Evolutionary conservation across 768 basidiomycete species (phyloP).

Genomic region (Botryobasidium botryosum): DNA sequence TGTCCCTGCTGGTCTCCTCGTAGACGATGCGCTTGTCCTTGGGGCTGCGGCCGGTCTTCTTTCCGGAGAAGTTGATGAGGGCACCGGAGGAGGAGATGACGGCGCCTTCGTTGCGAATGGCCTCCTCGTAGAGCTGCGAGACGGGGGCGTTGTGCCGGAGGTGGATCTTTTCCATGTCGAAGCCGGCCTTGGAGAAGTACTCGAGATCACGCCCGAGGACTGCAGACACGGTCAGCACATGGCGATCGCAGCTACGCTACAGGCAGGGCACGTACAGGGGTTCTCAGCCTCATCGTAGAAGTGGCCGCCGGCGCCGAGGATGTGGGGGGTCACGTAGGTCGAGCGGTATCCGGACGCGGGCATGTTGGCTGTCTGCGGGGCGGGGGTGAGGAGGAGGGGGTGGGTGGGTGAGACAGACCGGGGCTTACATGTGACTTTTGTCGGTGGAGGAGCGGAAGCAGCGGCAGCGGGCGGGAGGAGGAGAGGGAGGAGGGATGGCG

Average conservation of each 20-base stretch:
- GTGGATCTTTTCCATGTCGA: slow-evolving; percentile 96
- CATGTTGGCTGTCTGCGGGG: too few relatives aligned
- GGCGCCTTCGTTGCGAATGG: slow-evolving; percentile 95
- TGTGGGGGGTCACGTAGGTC: slow-evolving; percentile 77
- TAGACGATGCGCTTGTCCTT: slow-evolving; percentile 99
- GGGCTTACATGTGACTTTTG: slow-evolving; percentile 16
- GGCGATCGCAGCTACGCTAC: not conserved
- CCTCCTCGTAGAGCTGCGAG: slow-evolving; percentile 90
- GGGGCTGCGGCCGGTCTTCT: slow-evolving; percentile 94
- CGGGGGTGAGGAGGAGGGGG: too few relatives aligned
- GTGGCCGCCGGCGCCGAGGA: slow-evolving; percentile 72
- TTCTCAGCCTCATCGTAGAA: slow-evolving; percentile 32
- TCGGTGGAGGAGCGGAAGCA: slow-evolving; percentile 12
- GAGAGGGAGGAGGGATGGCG: slow-evolving; percentile 8
- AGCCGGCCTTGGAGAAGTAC: slow-evolving; percentile 97
- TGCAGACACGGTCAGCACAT: not conserved
- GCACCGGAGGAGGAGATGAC: slow-evolving; percentile 93
- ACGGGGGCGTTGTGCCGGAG: slow-evolving; percentile 87
- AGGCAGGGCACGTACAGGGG: slow-evolving; percentile 13
- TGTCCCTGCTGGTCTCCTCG: slow-evolving; percentile 90
- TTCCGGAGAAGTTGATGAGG: slow-evolving; percentile 98
- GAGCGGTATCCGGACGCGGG: too few relatives aligned
- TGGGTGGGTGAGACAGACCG: slow-evolving; percentile 39
- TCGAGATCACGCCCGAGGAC: slow-evolving; percentile 44
- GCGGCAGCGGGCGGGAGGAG: not conserved